Evolutionary conservation across 345 rosid genomes (phyloP), one percentile per base, ranked within the genome.

Genomic region (Rhodomyrtus tomentosa): DNA sequence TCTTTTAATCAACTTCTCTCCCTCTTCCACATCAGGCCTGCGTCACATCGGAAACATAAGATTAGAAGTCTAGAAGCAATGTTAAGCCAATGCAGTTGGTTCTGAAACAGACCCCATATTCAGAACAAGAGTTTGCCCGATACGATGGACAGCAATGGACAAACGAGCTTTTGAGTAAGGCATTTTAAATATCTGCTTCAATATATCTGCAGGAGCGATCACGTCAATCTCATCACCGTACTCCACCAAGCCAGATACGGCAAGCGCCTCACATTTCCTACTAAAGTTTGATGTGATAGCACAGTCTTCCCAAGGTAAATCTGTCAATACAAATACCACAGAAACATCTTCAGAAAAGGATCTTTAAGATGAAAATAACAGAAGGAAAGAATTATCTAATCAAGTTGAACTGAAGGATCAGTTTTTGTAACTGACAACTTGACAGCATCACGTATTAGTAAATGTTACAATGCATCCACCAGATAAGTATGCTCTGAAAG

Each of bases 181-280:
- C 84, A 96, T 96, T 90, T 95, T 96, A 88, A 96, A 96, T 29
- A 96, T 93, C 88, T 96, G 99, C 90, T 96, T 96, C 86, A 96
- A 88, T 87, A 96, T 94, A 88, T 96, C 98, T 84, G 95, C 88
- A 0, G 98, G 93, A 80, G 98, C 98, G 82, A 96, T 94, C 83
- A 96, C 97, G 85, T 96, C 99, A 58, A 96, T 92, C 89, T 96
- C 98, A 89, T 95, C 99, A 25, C 98, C 99, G 86, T 95, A 95
- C 85, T 96, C 98, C 29, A 89, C 99, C 88, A 96, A 89, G 84
- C 99, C 99, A 83, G 95, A 90, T 25, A 96, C 96, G n/a, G 98
- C 99, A 83, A 96, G 98, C 20, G 96, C 95, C 89, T 96, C 99
- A 85, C 96, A 91, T 92, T 92, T 96, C 89, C 93, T 91, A 45